Base-by-base conservation (phyloP, 1,139 yeast species). In the Protomyces inouyei region DNA sequence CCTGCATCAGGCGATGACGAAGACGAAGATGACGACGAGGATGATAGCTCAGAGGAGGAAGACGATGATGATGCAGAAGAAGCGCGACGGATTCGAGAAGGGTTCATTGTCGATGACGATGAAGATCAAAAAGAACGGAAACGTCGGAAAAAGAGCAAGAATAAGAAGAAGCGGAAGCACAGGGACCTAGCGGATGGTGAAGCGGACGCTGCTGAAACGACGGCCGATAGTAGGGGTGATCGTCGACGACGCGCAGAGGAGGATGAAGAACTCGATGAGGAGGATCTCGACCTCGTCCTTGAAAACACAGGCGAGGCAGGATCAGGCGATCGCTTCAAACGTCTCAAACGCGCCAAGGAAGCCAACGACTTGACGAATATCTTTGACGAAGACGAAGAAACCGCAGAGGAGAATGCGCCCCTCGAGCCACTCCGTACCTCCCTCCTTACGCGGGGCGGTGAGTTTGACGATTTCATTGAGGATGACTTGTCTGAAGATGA, bases 401-500 rank as follows among this genome's bases (percentile, higher is more conserved):
- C 4, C 80, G 73, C 14, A 77, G 72, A 21, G 81, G 72, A 10
- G 76, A 68, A 10, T 75, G 71, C 8, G 78, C 74, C 18, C 79
- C 74, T 37, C 76, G 73, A 10, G 80, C 48, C 48, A 18, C 23
- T 18, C 48, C 48, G 48, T 1, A n/a, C 48, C 8, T 78, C 9
- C 80, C 73, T 25, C 81, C 74, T 14, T 76, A 74, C 70, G 10
- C 61, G 71, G 32, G 67, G 71, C 70, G 96, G 91, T 73, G 98
- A 93, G 74, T 86, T 93, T 72, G 98, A 91, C 73, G 98, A 92
- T 74, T 93, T 93, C 77, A 93, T 93, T 71, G 98, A 92, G 75
- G 98, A 93, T 69, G 98, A 93, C 74, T 97, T 92, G 74, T 87
- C 87, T 73, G 89, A 96, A 3, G 97, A 91, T 72, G 97, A 90